Evolutionary conservation across 2,329 filamentous ascomycete genomes (phyloP), one percentile per base, ranked within the genome.

Genomic region (Ophiosphaerella korrae): DNA sequence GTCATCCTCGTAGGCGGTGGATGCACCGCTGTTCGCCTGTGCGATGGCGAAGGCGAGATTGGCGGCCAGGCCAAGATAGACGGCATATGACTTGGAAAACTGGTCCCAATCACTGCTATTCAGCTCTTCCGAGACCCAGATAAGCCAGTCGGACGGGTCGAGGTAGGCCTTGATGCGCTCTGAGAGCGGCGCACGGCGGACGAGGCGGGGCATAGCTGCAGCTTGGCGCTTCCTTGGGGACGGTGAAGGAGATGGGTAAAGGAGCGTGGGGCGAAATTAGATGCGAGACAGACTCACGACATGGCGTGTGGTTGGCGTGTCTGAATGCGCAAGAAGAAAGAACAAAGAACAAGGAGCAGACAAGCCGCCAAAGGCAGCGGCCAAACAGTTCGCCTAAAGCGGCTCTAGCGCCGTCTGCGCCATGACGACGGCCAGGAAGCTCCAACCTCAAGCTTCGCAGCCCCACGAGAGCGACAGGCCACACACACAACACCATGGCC

Each of bases 71-170:
- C 92, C 93, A 14, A 96, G 78, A 44, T 90, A 86, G 5, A 86
- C 84, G 23, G 90, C 89, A 72, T 90, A 88, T 32, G 86, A 77
- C 60, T 89, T 88, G 55, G 86, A 78, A 53, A 84, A 78, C 16
- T 93, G 90, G 62, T 97, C 90, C 86, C 92, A 95, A 64, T 96
- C 90, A 68, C 88, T 87, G 24, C 91, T 91, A 71, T 97, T 92
- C 53, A 99, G 83, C 75, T 96, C 90, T 72, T 97, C 93, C 0
- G 90, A 95, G 2, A 96, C 75, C 89, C 91, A 96, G 14, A 99
- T 84, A 46, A 94, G 77, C 67, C 93, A 89, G 75, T 99, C 94
- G 77, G 89, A 88, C 3, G 90, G 91, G 68, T 97, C 93, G 52
- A 97, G 78, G 73, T 86, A 86, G 49, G 89, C 82, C 70, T 86